Evolutionary conservation across 78 protist species (phyloP).

Genomic region (Dictyostelium citrinum): DNA sequence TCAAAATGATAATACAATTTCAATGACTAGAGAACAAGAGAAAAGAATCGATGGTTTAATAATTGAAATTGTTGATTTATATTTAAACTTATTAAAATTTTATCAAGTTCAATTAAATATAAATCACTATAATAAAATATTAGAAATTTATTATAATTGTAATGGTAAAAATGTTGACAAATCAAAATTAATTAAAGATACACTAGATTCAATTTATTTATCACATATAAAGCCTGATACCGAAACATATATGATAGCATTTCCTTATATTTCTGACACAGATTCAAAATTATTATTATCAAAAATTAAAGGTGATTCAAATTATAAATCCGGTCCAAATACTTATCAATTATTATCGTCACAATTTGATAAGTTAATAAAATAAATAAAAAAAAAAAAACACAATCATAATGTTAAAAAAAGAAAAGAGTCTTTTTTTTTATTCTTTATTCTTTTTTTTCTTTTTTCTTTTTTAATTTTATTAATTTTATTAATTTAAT

Average conservation of each 20-base stretch:
- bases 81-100: not conserved
- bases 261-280: not conserved
- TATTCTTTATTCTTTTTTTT: no score
- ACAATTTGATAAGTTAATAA: not conserved
- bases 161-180: not conserved
- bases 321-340: not conserved
- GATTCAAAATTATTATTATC: not conserved
- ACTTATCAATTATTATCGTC: not conserved
- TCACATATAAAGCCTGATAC: not conserved
- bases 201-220: not conserved
- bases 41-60: not conserved
- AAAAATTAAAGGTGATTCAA: not conserved
- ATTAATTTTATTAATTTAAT: not conserved
- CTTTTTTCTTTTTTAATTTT: not conserved
- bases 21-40: not conserved
- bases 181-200: not conserved
- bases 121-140: not conserved
- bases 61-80: not conserved
- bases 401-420: not conserved
- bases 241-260: not conserved
- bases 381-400: not conserved
- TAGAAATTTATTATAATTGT: not conserved
- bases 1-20: not conserved
- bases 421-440: not conserved
- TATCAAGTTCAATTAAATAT: not conserved